Base-by-base conservation (phyloP, 129 eudicot genomes). In the Escallonia herrerae region DNA sequence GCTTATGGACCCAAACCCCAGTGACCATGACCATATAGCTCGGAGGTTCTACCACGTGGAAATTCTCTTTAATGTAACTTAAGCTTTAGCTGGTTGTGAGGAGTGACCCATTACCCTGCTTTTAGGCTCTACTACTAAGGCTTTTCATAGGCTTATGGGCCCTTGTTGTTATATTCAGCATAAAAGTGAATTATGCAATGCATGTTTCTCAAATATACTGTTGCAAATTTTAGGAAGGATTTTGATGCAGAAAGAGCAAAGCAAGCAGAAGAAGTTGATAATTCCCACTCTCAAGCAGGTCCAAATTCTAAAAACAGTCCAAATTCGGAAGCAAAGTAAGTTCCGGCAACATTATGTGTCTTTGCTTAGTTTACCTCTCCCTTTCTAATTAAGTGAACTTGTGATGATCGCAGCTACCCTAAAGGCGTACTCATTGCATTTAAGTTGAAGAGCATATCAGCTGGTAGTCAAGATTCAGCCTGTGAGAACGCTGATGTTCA, bases 381-480 rank as follows among this genome's bases (percentile, higher is more conserved):
- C 56, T 40, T 5, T 47, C 33, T 56, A 15, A 56, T 54, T 10
- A 54, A 41, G 3, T 66, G 5, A 3, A 5, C 13, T 52, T 39
- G 45, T 54, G 48, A 2, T 67, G 42, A 42, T 22, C 2, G 6
- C 53, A 91, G 98, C 69, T 91, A 91, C 63, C 89, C 96, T 12
- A 88, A 85, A 64, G 96, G 95, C 72, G 74, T 91, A 44, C 72
- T 91, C 71, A 79, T 85, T 77, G 95, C 98, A 48, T 93, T 93
- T 68, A 87, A 74, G 54, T 72, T 93, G 77, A 88, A 83, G 83
- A 83, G 79, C 47, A 75, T 61, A 51, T 66, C 81, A n/a, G 68
- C 66, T 55, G 77, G 60, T 41, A 38, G 59, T 52, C 40, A 60
- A 58, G 81, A 72, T 55, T 40, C 70, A 13, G 66, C 69, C 8